Evolutionary conservation across 202 grass and related monocot genomes (phyloP).

Genomic region (Miscanthus sacchariflorus): DNA sequence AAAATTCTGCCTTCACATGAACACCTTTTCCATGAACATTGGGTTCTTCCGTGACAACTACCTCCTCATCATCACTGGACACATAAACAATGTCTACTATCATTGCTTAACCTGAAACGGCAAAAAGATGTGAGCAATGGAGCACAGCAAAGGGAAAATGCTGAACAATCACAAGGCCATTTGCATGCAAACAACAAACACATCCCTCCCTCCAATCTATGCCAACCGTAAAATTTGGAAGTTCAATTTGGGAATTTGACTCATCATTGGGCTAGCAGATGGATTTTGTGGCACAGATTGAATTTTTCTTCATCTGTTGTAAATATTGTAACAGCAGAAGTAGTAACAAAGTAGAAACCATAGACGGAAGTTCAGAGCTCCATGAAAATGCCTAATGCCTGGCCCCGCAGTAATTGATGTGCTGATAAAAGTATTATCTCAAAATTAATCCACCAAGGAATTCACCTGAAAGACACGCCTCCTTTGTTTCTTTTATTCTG

Average conservation of each 20-base stretch:
- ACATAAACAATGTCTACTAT: conserved; percentile 35
- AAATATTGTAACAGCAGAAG: background rate
- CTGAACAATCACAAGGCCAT: background rate
- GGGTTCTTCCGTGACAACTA: background rate
- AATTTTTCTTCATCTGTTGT: background rate
- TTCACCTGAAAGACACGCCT: background rate
- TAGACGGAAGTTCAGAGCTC: background rate
- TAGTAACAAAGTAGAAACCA: background rate
- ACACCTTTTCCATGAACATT: conserved; percentile 1
- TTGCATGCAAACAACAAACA: background rate
- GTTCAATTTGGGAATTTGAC: background rate
- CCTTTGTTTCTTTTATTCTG: background rate
- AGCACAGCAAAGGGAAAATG: conserved; percentile 1
- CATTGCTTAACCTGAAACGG: conserved; percentile 43
- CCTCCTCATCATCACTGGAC: conserved; percentile 39
- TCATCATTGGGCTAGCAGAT: background rate
- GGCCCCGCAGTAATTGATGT: background rate
- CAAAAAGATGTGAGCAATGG: background rate
- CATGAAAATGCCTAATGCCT: background rate
- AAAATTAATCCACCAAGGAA: background rate
- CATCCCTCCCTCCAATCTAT: background rate
- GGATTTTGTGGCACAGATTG: no score
- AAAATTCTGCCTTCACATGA: background rate
- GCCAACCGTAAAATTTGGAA: background rate
- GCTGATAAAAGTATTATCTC: background rate